Conservation (phyloP, 2,329 filamentous ascomycete genomes). For the Trichoderma sp. region DNA sequence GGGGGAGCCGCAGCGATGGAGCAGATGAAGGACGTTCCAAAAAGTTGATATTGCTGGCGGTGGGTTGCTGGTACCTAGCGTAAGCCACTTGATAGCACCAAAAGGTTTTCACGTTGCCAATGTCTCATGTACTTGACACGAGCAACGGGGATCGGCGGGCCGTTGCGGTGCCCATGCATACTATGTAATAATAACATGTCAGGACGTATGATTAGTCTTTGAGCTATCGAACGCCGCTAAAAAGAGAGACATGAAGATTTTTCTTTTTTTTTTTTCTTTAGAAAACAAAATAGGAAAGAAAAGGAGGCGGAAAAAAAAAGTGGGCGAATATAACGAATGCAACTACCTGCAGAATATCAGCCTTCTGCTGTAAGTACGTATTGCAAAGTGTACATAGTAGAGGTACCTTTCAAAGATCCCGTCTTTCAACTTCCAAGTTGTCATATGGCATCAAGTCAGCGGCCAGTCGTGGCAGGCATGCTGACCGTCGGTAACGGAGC, state of each 20-base stretch:
- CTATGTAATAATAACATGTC: neutral
- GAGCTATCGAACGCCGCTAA: conserved; percentile 11
- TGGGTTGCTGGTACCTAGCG: neutral
- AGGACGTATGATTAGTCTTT: neutral
- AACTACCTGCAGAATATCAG: too few species aligned
- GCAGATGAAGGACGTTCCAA: neutral
- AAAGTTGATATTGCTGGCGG: neutral
- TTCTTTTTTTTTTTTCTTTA: too few species aligned
- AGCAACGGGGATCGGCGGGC: conserved; percentile 8
- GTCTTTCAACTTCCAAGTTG: neutral
- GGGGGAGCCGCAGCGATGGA: neutral
- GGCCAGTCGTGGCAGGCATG: neutral
- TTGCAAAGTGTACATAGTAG: too few species aligned
- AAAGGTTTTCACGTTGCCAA: neutral
- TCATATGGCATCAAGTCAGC: neutral
- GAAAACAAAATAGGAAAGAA: neutral
- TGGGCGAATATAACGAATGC: neutral
- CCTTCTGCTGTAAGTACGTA: too few species aligned
- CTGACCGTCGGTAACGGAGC: neutral
- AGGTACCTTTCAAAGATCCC: neutral
- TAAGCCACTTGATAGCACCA: neutral
- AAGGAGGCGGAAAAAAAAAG: neutral
- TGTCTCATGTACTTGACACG: neutral
- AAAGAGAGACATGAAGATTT: neutral
- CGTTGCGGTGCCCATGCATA: conserved; percentile 5